Base-by-base conservation (phyloP, 2,329 filamentous ascomycete species). In the Claviceps sp. region DNA sequence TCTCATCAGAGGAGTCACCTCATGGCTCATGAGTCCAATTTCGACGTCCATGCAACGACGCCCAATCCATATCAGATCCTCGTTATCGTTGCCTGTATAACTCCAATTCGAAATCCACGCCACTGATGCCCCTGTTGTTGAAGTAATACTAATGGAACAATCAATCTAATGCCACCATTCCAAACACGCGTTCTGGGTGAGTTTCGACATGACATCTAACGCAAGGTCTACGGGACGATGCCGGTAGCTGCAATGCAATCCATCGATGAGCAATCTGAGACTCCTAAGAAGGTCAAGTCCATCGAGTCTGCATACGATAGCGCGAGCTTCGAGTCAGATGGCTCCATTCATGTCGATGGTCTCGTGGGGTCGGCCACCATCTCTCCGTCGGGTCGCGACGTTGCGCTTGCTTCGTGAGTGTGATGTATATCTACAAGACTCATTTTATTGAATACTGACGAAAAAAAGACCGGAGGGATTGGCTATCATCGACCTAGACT, bases 401-500 rank as follows among this genome's bases (percentile, higher is more conserved):
- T 96, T 52, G 90, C 91, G 38, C 75, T 96, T 56, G 91, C 89
- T 51, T 94, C 88, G 76, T 79, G 62, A 68, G 76, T 69, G 23
- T 7, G 52, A 34, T 14, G 47, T 20, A 44, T 37, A 47, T 48
- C 40, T 47, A 16, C 26, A 48, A 17, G 8, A 13, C 17, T 20
- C 17, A 16, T 22, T 13, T 69, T 66, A 71, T 54, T 16, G 43
- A 43, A 39, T 52, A 16, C 17, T 45, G 40, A 45, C 17, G 5
- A 23, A 34, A n/a, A 13, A 1, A 26, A 84, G 82, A 49, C 88
- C 87, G 50, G 85, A 93, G 61, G 90, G 90, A 46, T 77, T 96
- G 51, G 85, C 91, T 63, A 88, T 96, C 58, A 90, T 96, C 62
- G 90, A 96, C 61, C 75, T 96, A 46, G 90, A 96, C 69, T 89